Base-by-base conservation (phyloP, 2,329 filamentous ascomycete species). In the Cordyceps pruinosa region DNA sequence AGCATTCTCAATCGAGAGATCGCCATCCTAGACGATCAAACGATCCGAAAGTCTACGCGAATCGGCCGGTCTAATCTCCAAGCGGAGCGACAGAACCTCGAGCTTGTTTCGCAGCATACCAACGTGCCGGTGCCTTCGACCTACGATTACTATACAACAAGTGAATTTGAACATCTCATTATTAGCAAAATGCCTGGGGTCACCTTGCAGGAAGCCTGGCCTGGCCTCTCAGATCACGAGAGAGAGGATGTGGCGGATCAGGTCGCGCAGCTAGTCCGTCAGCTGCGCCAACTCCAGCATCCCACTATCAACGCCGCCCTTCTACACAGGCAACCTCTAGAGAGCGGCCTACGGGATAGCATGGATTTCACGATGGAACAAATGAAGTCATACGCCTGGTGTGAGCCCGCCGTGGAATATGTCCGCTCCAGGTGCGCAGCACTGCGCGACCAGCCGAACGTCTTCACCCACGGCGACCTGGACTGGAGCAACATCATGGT, bases 401-500 rank as follows among this genome's bases (percentile, higher is more conserved):
- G 26, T 25, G n/a, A 49, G 2, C 12, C 19, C 12, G 26, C 19
- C 13, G 26, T 32, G 15, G 32, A 42, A 7, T 56, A 56, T n/a
- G 34, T 56, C 23, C 34, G 19, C 32, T 26, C 7, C 2, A 21
- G 44, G 44, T 56, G 53, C n/a, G 45, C 19, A 19, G 32, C 45
- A 30, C 37, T 57, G 21, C 28, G 12, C 17, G 21, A 39, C n/a
- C 15, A 13, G 39, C 55, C 23, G 2, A 57, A 57, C 21, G 47
- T 57, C 3, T 51, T 57, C 13, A 51, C 55, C n/a, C 47, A 57
- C 23, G 47, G 46, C 19, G 55, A 57, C 30, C 37, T 57, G 39
- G 55, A 57, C 30, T 51, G 39, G 47, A 57, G 55, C 7, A 57
- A 57, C n/a, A 51, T 57, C 25, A 57, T 57, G 37, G 47, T 51